Evolutionary conservation across 139 green algal genomes (phyloP), one percentile per base, ranked within the genome.

Genomic region (Dunaliella primolecta): DNA sequence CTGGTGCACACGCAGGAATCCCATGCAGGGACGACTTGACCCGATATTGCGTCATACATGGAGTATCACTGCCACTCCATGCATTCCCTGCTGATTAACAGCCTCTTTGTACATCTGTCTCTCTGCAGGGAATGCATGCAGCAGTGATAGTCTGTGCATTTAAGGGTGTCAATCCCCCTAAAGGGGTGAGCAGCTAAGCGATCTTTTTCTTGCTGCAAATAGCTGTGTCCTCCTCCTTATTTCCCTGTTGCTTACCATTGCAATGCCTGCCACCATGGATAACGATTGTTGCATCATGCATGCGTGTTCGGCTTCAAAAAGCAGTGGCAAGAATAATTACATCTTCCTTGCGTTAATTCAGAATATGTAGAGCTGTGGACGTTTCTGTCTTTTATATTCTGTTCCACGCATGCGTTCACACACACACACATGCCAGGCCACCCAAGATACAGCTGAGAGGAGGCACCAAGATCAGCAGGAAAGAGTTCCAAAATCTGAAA

Each of bases 401-500:
- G n/a, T n/a, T n/a, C n/a, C n/a, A n/a, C n/a, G n/a, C n/a, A n/a
- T n/a, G n/a, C n/a, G n/a, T 64, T 7, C 46, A 64, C 46, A 7
- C 46, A 64, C 7, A 7, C 46, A 25, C 15, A 25, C 7, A 7
- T 78, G 2, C 33, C 83, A 88, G 84, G 82, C 87, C 87, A 0
- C 3, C 72, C 24, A 91, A 91, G 84, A 80, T 91, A 34, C 79
- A 76, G 27, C 32, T 91, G 31, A 82, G 81, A 27, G 82, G 72
- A 32, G 85, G 84, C 30, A 80, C 87, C 46, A 91, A 91, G 84
- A 86, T 91, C 36, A 85, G 74, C 0, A 85, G 87, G 25, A 64
- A 72, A 27, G 87, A 91, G 84, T 91, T 87, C 82, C 85, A 91
- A n/a, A 46, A 76, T 25, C 33, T 91, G 2, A 81, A 84, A 30